Base-by-base conservation (phyloP, 2,329 filamentous ascomycete genomes). In the Colletotrichum horii region DNA sequence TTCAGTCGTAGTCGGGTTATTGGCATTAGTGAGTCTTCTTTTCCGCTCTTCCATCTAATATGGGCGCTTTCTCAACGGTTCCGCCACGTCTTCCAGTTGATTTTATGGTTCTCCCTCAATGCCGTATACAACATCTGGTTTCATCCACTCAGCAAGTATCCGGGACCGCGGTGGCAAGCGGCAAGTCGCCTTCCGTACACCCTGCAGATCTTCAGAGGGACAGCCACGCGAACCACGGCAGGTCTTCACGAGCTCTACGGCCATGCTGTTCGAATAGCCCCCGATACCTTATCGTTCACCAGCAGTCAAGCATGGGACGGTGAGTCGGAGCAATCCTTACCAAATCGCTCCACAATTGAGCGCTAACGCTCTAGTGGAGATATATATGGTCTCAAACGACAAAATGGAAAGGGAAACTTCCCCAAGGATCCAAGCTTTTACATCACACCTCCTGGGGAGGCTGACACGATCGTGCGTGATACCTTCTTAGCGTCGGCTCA, bases 401-500 rank as follows among this genome's bases (percentile, higher is more conserved):
- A 3, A 52, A 52, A 52, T 4, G 43, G 43, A 0, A 22, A n/a
- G 2, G 43, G 2, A 22, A 22, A 52, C n/a, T 52, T 52, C 0
- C n/a, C n/a, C 6, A 52, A 52, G 0, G 43, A 52, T 22, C 11
- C n/a, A 14, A 52, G 0, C 3, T 52, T 52, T 2, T 52, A 52
- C 11, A 52, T 52, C 0, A 52, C n/a, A 22, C 43, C 43, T 22
- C 43, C 43, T 22, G 43, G 6, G 0, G 43, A 52, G 43, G 43
- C 43, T 14, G 43, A 22, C 43, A 52, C 43, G 2, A 52, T 52
- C 12, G 43, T 52, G 0, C 43, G 43, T 22, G 0, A 48, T 22
- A 22, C 0, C 11, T 14, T 0, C 2, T 1, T 52, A 0, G n/a
- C 12, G 11, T 52, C 43, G n/a, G 0, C n/a, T 22, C 11, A 11